phyloP scores from a whole-genome alignment of 345 rosid genomes.

The Citrus unshiu region DNA sequence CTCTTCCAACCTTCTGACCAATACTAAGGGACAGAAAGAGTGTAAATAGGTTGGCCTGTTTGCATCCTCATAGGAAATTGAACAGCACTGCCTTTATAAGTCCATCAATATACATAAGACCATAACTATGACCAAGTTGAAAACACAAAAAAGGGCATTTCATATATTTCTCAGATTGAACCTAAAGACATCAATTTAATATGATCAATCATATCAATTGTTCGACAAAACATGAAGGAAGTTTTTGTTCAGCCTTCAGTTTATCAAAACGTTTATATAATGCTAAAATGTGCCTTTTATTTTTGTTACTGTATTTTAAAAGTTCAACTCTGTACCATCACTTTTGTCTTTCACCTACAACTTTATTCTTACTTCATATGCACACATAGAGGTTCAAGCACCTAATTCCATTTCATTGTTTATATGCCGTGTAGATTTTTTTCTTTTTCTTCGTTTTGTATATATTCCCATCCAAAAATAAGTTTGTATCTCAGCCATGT shows the following conservation, averaged over 20 bases:
- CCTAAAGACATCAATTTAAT: neutral
- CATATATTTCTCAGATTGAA: neutral
- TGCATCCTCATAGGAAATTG: neutral
- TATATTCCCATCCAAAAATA: neutral
- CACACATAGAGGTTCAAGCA: neutral
- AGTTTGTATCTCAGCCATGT: neutral
- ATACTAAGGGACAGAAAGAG: neutral
- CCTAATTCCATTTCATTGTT: neutral
- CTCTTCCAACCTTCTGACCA: neutral
- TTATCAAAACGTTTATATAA: neutral
- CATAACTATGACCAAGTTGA: neutral
- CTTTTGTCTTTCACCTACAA: neutral
- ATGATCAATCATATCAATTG: neutral
- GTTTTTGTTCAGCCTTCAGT: neutral
- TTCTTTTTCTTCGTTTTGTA: neutral
- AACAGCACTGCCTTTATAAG: neutral
- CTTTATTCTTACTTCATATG: neutral
- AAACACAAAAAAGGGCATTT: neutral
- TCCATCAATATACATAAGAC: neutral
- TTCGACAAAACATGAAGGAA: neutral
- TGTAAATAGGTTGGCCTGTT: neutral
- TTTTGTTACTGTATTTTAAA: neutral
- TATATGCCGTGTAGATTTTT: neutral
- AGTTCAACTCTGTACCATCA: neutral
- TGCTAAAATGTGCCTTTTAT: neutral